phyloP scores from a whole-genome alignment of 176 grass and related monocot genomes.

The Oryza brachyantha region DNA sequence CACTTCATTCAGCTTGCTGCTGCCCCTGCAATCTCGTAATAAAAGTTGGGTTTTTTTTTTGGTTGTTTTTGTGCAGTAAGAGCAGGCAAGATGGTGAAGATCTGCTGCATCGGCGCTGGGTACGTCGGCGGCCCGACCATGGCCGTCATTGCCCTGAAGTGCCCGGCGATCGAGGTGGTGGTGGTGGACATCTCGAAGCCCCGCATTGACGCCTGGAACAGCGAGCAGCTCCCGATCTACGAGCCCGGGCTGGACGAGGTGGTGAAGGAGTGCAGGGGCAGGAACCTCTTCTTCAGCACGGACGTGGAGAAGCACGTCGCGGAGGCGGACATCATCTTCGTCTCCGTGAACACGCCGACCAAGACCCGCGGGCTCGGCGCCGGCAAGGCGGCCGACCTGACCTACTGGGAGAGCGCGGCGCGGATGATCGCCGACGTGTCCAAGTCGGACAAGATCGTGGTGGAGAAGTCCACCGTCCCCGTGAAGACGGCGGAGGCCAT shows the following conservation, averaged over 20 bases:
- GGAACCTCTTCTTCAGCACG: slow-evolving; percentile 91
- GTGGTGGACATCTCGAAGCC: slow-evolving; percentile 74
- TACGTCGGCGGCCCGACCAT: slow-evolving; percentile 91
- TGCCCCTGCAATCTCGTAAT: neutral
- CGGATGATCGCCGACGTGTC: slow-evolving; percentile 90
- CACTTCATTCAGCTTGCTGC: neutral
- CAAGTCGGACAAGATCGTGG: slow-evolving; percentile 91
- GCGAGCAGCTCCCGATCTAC: slow-evolving; percentile 77
- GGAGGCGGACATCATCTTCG: slow-evolving; percentile 88
- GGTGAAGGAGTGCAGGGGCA: slow-evolving; percentile 75
- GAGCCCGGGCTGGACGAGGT: slow-evolving; percentile 86
- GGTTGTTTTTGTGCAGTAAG: neutral
- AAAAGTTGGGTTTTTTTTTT: no score
- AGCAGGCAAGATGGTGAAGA: slow-evolving; percentile 84
- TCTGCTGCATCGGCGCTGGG: slow-evolving; percentile 92
- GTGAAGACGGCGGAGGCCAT: slow-evolving; percentile 93
- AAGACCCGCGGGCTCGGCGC: slow-evolving; percentile 92
- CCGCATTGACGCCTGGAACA: slow-evolving; percentile 92
- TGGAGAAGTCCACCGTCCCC: slow-evolving; percentile 93
- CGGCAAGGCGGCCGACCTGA: slow-evolving; percentile 88
- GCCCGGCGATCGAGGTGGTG: slow-evolving; percentile 62
- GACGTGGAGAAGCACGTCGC: slow-evolving; percentile 75
- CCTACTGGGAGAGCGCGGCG: slow-evolving; percentile 95
- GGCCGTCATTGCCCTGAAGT: slow-evolving; percentile 90
- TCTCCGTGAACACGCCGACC: slow-evolving; percentile 86